phyloP scores from a whole-genome alignment of 805 yeast species.

The Wickerhamiella parazyma region DNA sequence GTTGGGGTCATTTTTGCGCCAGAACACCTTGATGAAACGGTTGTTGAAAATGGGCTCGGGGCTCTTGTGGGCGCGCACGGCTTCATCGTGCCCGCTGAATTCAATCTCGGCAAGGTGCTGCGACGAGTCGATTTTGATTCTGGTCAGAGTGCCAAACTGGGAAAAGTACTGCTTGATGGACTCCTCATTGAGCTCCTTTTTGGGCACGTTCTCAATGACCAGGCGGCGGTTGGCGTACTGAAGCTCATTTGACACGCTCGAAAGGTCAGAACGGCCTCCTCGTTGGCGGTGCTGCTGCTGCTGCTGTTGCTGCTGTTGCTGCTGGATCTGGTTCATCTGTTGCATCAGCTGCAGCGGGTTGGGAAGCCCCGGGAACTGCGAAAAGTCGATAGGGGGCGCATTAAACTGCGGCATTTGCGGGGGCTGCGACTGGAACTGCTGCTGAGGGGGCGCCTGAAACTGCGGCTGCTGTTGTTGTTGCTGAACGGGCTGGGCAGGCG shows the following conservation, averaged over 20 bases:
- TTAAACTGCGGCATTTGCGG: constrained; percentile 3
- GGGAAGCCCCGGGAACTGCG: background rate
- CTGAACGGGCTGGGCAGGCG: constrained; percentile 2
- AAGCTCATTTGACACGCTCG: constrained; percentile 17
- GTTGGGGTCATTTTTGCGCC: constrained; percentile 22
- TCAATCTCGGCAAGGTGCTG: constrained; percentile 29
- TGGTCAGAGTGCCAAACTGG: constrained; percentile 30
- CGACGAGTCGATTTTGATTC: constrained; percentile 22
- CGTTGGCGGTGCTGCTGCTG: constrained; percentile 4
- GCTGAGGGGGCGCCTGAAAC: constrained; percentile 15
- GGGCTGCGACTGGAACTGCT: constrained; percentile 15
- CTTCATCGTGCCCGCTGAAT: constrained; percentile 28
- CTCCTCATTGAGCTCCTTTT: constrained; percentile 29
- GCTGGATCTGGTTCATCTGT: background rate
- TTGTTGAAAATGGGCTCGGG: constrained; percentile 36
- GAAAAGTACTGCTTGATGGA: constrained; percentile 27
- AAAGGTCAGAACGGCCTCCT: constrained; percentile 6
- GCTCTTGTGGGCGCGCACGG: constrained; percentile 31
- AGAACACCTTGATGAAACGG: constrained; percentile 36
- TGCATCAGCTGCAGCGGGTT: background rate
- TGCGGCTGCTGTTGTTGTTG: background rate
- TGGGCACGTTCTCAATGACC: constrained; percentile 33
- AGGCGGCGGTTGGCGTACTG: constrained; percentile 25
- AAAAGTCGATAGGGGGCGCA: background rate
- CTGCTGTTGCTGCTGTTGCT: constrained; percentile 8